Percentiles rank a stretch among this genome's conserved stretches.
These are phyloP conservation scores for Hypericum perforatum DNA, from an alignment of 345 rosid genomes.

Conservation along the genomic window DNA sequence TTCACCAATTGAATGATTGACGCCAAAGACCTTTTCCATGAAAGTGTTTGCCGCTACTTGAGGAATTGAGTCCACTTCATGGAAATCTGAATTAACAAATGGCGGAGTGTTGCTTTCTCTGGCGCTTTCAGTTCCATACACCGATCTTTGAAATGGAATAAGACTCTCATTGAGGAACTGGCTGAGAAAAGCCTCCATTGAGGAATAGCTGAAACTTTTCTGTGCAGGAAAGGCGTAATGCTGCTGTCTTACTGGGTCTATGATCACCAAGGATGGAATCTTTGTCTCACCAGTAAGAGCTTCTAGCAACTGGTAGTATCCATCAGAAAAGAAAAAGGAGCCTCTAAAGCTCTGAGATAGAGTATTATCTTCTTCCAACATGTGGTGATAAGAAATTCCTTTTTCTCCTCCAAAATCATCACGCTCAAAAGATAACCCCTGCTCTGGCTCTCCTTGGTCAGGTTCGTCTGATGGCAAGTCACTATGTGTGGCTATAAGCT, in stretches of 20 bases:
- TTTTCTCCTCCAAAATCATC: constrained; percentile 22
- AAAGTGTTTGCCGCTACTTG: constrained; percentile 47
- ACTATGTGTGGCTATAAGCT: constrained; percentile 19
- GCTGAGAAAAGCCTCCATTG: constrained; percentile 41
- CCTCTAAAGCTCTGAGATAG: constrained; percentile 38
- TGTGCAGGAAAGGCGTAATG: constrained; percentile 52
- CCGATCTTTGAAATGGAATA: constrained; percentile 53
- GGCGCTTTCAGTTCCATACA: constrained; percentile 30
- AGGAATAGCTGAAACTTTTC: constrained; percentile 30
- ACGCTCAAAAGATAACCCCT: constrained; percentile 16
- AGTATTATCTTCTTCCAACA: constrained; percentile 28
- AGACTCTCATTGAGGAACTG: constrained; percentile 53
- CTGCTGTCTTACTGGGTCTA: constrained; percentile 54
- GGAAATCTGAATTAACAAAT: constrained; percentile 73
- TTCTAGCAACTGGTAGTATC: constrained; percentile 48
- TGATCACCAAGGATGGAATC: constrained; percentile 65
- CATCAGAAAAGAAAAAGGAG: constrained; percentile 71
- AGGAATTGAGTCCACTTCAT: constrained; percentile 66
- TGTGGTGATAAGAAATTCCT: constrained; percentile 18
- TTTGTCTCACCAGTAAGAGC: constrained; percentile 57
- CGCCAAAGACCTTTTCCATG: constrained; percentile 46
- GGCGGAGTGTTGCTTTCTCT: constrained; percentile 56
- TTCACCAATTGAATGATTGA: constrained; percentile 34
- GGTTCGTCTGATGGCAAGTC: constrained; percentile 21
- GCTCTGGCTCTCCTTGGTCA: constrained; percentile 21